phyloP scores from a whole-genome alignment of 768 basidiomycete genomes.

The Amanita polypyramis region DNA sequence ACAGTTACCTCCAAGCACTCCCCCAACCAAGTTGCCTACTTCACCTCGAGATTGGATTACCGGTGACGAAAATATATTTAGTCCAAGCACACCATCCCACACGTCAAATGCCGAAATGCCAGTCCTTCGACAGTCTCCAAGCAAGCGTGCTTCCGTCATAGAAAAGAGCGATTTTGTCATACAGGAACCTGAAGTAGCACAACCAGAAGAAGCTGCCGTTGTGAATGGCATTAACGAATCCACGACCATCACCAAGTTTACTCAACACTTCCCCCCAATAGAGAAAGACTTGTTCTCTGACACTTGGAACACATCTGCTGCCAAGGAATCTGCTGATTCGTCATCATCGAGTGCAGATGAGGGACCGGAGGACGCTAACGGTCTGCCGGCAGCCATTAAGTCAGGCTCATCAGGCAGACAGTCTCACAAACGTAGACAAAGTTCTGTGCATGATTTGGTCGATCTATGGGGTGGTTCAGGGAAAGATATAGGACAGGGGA shows the following conservation, averaged over 20 bases:
- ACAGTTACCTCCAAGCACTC: not conserved
- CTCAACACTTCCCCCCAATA: conserved; percentile 25
- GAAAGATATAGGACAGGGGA: conserved; percentile 23
- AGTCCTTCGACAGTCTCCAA: conserved; percentile 57
- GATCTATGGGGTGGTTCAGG: conserved; percentile 62
- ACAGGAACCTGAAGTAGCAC: conserved; percentile 25
- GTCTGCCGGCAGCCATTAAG: conserved; percentile 16
- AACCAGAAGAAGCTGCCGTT: conserved; percentile 20
- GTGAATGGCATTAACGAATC: conserved; percentile 16
- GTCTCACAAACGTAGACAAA: conserved; percentile 48
- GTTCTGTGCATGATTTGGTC: conserved; percentile 76
- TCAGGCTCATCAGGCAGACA: conserved; percentile 17
- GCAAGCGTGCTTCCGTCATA: conserved; percentile 62
- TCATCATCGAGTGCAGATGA: conserved; percentile 53
- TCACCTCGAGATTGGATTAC: conserved; percentile 61
- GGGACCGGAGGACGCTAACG: conserved; percentile 37
- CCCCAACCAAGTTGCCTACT: conserved; percentile 11
- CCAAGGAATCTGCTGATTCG: not conserved
- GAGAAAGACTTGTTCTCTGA: conserved; percentile 10
- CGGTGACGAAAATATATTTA: conserved; percentile 33
- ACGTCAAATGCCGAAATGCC: conserved; percentile 25
- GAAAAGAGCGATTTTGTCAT: conserved; percentile 33
- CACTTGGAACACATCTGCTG: not conserved
- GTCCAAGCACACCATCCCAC: conserved; percentile 10
- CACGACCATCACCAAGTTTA: conserved; percentile 28